These are phyloP conservation scores for Ascochyta koolunga DNA, from an alignment of 2,329 filamentous ascomycete genomes.

Conservation along the genomic window DNA sequence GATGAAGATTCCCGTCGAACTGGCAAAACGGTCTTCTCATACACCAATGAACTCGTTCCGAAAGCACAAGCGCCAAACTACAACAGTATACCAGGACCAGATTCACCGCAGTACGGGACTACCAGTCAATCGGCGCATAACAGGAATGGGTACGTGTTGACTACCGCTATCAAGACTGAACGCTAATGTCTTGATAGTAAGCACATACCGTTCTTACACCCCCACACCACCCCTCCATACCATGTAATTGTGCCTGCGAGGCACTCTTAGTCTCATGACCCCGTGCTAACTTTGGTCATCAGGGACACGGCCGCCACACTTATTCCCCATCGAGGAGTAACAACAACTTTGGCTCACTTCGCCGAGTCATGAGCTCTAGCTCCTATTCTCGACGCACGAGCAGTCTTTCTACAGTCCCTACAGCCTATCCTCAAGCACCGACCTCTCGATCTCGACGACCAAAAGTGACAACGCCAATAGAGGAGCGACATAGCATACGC, in stretches of 20 bases:
- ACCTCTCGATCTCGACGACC: slow-evolving; percentile 29
- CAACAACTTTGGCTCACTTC: slow-evolving; percentile 32
- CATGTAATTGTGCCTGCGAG: neutral
- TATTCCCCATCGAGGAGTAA: slow-evolving; percentile 38
- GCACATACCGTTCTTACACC: neutral
- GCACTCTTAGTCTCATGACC: neutral
- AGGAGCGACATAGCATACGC: slow-evolving; percentile 49
- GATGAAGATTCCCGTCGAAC: slow-evolving; percentile 51
- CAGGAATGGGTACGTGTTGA: slow-evolving; percentile 29
- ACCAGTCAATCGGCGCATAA: slow-evolving; percentile 40
- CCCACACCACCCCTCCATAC: neutral
- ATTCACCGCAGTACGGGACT: slow-evolving; percentile 33
- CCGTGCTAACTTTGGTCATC: slow-evolving; percentile 1
- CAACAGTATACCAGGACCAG: slow-evolving; percentile 33
- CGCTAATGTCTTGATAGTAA: slow-evolving; percentile 16
- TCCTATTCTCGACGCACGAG: slow-evolving; percentile 49
- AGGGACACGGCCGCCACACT: slow-evolving; percentile 35
- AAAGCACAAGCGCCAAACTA: slow-evolving; percentile 34
- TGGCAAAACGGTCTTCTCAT: slow-evolving; percentile 45
- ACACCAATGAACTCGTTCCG: slow-evolving; percentile 34
- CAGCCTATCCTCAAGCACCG: slow-evolving; percentile 46
- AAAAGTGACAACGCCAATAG: slow-evolving; percentile 35
- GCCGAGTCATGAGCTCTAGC: slow-evolving; percentile 42
- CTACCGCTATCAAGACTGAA: slow-evolving; percentile 4
- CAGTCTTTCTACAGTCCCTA: slow-evolving; percentile 47